These are phyloP conservation scores for Nemania abortiva DNA, from an alignment of 2,329 filamentous ascomycete species.

Conservation along the genomic window DNA sequence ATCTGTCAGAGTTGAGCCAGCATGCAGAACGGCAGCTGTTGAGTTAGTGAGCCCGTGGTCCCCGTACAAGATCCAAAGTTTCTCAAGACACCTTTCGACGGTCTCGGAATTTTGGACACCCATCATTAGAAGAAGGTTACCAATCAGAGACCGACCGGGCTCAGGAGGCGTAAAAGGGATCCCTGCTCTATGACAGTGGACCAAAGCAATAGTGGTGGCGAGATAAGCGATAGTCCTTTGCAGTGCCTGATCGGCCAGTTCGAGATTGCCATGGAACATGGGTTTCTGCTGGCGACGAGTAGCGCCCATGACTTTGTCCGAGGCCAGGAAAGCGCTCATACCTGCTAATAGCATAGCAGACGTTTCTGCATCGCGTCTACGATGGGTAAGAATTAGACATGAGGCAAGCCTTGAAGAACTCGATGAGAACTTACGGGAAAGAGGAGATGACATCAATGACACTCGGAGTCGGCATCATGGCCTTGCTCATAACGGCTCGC, in stretches of 20 bases:
- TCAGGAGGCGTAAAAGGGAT: slow-evolving; percentile 47
- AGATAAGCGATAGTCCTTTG: slow-evolving; percentile 46
- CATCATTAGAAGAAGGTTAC: slow-evolving; percentile 60
- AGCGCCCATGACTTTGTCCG: no score
- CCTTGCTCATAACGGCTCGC: no score
- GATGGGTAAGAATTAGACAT: no score
- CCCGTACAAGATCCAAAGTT: slow-evolving; percentile 56
- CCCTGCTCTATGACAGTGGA: slow-evolving; percentile 53
- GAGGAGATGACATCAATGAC: slow-evolving; percentile 29
- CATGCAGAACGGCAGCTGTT: slow-evolving; percentile 57
- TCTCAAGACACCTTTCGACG: slow-evolving; percentile 44
- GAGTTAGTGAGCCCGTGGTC: slow-evolving; percentile 62
- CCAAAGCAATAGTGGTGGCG: slow-evolving; percentile 49
- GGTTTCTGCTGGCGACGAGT: no score
- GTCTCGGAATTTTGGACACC: slow-evolving; percentile 44
- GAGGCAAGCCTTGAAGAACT: background rate
- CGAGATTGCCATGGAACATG: no score
- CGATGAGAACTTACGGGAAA: slow-evolving; percentile 22
- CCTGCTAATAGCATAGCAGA: slow-evolving; percentile 51
- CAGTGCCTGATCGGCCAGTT: no score
- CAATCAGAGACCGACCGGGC: slow-evolving; percentile 50
- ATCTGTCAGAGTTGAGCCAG: slow-evolving; percentile 59
- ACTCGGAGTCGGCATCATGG: background rate
- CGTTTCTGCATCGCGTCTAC: slow-evolving; percentile 21
- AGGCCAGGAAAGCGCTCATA: no score